A percentile compares a stretch with the other conserved stretches of the same genome.
These are phyloP conservation scores for Tolypocladium album DNA, from an alignment of 2,329 filamentous ascomycete genomes.

Conservation along the genomic window DNA sequence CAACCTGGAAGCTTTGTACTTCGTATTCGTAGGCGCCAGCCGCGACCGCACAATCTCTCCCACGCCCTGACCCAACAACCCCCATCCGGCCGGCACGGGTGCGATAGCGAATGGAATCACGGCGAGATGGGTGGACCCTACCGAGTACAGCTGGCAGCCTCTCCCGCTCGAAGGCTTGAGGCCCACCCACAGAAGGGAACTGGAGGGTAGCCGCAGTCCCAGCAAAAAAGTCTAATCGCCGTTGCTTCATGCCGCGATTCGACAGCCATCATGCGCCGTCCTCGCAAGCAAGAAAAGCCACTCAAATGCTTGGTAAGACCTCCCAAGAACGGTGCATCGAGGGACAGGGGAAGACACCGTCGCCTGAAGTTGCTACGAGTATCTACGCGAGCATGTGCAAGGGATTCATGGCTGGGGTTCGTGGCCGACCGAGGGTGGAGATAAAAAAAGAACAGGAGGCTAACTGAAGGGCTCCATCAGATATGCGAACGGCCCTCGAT, in stretches of 20 bases:
- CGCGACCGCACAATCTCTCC: neutral
- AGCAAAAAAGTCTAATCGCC: neutral
- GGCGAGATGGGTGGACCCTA: neutral
- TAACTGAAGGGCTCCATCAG: neutral
- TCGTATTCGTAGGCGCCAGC: neutral
- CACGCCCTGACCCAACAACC: neutral
- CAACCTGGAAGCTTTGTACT: too few species aligned
- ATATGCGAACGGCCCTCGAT: neutral
- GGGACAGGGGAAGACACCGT: neutral
- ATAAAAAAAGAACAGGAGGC: neutral
- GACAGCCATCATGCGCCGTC: neutral
- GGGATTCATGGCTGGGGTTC: neutral
- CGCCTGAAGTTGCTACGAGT: neutral
- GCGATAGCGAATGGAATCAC: neutral
- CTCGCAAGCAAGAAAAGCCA: neutral
- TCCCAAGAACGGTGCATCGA: neutral
- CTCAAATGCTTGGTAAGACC: neutral
- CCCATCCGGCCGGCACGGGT: neutral
- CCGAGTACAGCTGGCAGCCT: neutral
- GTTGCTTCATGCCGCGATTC: neutral
- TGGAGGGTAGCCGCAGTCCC: neutral
- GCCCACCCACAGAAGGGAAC: neutral
- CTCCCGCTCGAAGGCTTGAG: neutral
- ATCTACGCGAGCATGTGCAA: neutral
- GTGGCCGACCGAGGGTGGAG: neutral